Base-by-base conservation (phyloP, 495 filamentous ascomycete species). In the Glarea lozoyensis region DNA sequence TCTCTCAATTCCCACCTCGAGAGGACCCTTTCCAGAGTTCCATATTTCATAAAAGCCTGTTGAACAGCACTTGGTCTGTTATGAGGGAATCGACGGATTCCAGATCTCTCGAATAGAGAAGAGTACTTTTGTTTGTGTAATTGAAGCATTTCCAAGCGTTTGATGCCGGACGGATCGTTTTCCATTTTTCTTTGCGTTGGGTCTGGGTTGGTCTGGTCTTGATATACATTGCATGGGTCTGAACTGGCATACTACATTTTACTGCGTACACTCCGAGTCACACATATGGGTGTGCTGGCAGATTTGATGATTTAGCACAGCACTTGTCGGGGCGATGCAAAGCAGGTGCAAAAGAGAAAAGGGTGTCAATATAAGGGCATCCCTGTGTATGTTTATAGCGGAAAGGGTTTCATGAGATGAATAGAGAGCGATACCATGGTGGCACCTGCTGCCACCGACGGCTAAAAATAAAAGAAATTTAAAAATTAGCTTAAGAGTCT, bases 351-450 rank as follows among this genome's bases (percentile, higher is more conserved):
- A 34, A 20, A 42, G 21, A 18, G 4, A n/a, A 33, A 21, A 36
- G 45, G 32, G 18, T 32, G 20, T 31, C 35, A 24, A 38, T 13
- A 22, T 37, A 4, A 13, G 10, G 35, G 13, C 11, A 41, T 42
- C 38, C 37, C 39, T 39, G 21, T 47, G 45, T 47, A 47, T 47
- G 45, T 47, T 47, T 47, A 47, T 47, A 47, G 22, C 40, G 21
- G 37, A 37, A 33, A 40, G 33, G 27, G 37, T 18, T 46, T 47
- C 30, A 41, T 34, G 36, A 34, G 20, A 33, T 35, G 41, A 31
- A 29, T 11, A 33, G 23, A 16, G 37, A 40, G 18, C 27, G 43
- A 46, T 46, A 46, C 43, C 43, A 46, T 33, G 37, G 30, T 11
- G 24, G 36, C 20, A n/a, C n/a, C 16, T 22, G 23, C 19, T 37